Evolutionary conservation across 169 alveolate species (phyloP), one percentile per base, ranked within the genome.

Genomic region (Ichthyophthirius multifiliis): DNA sequence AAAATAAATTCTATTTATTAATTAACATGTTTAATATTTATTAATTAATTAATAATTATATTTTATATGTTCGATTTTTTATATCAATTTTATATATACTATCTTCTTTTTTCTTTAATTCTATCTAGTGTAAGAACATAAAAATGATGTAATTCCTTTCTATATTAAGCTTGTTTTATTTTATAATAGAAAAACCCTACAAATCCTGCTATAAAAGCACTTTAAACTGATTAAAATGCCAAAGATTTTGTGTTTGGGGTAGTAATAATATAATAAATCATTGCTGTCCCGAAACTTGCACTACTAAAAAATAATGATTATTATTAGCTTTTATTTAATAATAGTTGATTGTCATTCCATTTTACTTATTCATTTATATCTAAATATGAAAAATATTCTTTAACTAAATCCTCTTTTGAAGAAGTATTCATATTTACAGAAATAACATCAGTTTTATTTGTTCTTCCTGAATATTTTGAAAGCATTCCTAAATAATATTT

Each of bases 91-190:
- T n/a, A n/a, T n/a, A n/a, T n/a, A n/a, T n/a, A n/a, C n/a, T n/a
- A 16, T 55, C 71, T 55, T 55, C 71, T 55, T 55, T 39, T 55
- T 27, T 55, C 18, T 55, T 55, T 55, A 55, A 55, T 39, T 55
- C 71, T 55, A 27, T 55, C 71, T 5, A 55, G 18, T 20, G 71
- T 55, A 27, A 55, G 13, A 10, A 55, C 31, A 55, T 55, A 55
- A 55, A 55, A 55, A 15, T 55, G 23, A 55, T 55, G 71, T 55
- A 55, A 10, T 10, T 55, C 71, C 31, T 23, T 55, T 13, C 12
- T 27, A 55, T 55, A 55, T 55, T 15, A 1, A 2, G 71, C 71
- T 27, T 55, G 39, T 10, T 55, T 27, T n/a, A 27, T 27, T 23
- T 27, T 55, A 27, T 15, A 55, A 23, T 20, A 55, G 31, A 34